Evolutionary conservation across 2,329 filamentous ascomycete genomes (phyloP).

Genomic region (Alternaria ethzedia): DNA sequence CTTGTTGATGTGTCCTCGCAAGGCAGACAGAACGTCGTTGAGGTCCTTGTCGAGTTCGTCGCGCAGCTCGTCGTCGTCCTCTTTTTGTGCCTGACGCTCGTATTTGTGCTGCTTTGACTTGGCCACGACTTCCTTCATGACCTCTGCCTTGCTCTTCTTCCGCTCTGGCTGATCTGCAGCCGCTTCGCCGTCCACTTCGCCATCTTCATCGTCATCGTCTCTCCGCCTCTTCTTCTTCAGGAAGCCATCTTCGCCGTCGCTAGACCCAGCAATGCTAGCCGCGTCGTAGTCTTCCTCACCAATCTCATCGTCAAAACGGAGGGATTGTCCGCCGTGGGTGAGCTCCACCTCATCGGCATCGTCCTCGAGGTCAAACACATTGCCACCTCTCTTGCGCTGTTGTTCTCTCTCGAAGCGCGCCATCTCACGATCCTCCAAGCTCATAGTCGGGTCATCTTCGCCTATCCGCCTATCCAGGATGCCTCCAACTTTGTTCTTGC

Average conservation of each 20-base stretch:
- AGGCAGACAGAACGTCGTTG: constrained; percentile 73
- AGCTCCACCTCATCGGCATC: constrained; percentile 72
- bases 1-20: constrained; percentile 65
- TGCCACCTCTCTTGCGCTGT: constrained; percentile 77
- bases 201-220: constrained; percentile 58
- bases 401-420: constrained; percentile 91
- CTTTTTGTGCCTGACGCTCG: constrained; percentile 88
- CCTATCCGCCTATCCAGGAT: constrained; percentile 93
- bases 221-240: constrained; percentile 52
- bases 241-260: constrained; percentile 49
- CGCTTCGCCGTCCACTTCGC: constrained; percentile 42
- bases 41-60: constrained; percentile 85
- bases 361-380: constrained; percentile 90
- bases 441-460: constrained; percentile 93
- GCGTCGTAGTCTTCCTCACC: constrained; percentile 77
- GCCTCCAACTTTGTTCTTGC: constrained; percentile 87
- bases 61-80: constrained; percentile 88
- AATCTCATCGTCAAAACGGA: constrained; percentile 66
- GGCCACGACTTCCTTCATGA: constrained; percentile 97
- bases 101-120: constrained; percentile 97
- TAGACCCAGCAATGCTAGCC: constrained; percentile 66
- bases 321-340: constrained; percentile 81
- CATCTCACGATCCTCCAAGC: constrained; percentile 88
- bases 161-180: constrained; percentile 69
- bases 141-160: constrained; percentile 94